Evolutionary conservation across 2,329 filamentous ascomycete species (phyloP).

Genomic region (Ascochyta clinopodiicola): DNA sequence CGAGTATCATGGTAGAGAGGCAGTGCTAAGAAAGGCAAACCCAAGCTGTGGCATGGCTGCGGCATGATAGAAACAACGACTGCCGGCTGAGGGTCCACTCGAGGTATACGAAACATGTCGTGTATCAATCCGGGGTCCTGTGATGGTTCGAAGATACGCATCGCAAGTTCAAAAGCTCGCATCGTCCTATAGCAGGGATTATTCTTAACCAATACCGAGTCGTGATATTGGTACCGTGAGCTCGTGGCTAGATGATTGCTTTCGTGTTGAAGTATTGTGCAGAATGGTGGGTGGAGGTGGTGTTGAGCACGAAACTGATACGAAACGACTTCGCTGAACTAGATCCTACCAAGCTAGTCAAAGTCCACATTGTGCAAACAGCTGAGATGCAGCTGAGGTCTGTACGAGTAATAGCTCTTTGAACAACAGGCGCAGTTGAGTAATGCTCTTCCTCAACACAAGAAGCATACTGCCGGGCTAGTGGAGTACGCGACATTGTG

Average conservation of each 20-base stretch:
- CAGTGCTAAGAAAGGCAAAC: conserved; percentile 16
- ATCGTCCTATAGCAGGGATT: background rate
- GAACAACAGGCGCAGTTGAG: background rate
- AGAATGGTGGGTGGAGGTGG: background rate
- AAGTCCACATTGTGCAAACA: background rate
- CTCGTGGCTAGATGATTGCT: background rate
- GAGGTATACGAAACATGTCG: conserved; percentile 24
- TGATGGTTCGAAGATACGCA: conserved; percentile 9
- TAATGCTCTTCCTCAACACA: background rate
- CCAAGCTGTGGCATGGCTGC: conserved; percentile 28
- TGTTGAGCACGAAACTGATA: conserved; percentile 16
- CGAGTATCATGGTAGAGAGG: conserved; percentile 16
- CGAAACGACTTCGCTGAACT: conserved; percentile 11
- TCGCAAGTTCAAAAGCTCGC: background rate
- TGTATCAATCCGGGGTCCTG: conserved; percentile 6
- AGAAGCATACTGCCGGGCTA: background rate
- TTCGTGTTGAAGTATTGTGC: background rate
- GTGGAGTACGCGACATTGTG: background rate
- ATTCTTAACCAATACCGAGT: background rate
- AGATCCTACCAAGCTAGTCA: conserved; percentile 1
- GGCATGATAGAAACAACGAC: conserved; percentile 29
- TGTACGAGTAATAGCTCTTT: background rate
- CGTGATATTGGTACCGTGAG: too few species aligned
- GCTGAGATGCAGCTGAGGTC: background rate
- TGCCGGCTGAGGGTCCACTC: conserved; percentile 14